Evolutionary conservation across 306 rosid species (phyloP).

Genomic region (Senna tora): DNA sequence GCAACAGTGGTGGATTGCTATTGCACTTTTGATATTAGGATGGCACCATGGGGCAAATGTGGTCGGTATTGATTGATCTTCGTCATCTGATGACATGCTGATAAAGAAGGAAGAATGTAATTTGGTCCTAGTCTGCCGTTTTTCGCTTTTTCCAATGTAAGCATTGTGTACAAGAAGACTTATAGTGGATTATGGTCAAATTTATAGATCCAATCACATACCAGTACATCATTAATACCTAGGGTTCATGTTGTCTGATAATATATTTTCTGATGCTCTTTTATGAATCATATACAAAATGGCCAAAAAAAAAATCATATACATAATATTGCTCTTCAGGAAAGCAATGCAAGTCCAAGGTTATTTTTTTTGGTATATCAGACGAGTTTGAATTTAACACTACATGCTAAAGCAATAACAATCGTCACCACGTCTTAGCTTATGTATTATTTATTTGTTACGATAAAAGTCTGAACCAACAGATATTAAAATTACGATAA

Average conservation of each 20-base stretch:
- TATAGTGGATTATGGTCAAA: background rate
- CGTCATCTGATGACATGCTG: background rate
- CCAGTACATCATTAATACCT: background rate
- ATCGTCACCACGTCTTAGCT: too few species aligned
- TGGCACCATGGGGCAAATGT: background rate
- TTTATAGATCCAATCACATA: background rate
- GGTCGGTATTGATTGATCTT: background rate
- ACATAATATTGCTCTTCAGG: too few species aligned
- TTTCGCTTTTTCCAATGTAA: background rate
- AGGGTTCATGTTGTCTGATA: background rate
- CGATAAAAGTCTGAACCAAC: too few species aligned
- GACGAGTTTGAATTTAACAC: too few species aligned
- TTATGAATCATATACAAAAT: too few species aligned
- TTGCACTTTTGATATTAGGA: background rate
- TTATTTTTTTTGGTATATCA: too few species aligned
- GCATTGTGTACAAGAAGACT: background rate
- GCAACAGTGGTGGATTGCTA: background rate
- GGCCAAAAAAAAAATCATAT: too few species aligned
- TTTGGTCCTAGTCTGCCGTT: background rate
- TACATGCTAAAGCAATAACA: too few species aligned
- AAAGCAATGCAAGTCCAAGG: too few species aligned
- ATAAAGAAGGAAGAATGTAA: background rate
- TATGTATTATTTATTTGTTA: too few species aligned
- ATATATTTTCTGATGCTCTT: background rate
- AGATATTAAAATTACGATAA: too few species aligned